Conservation (phyloP, 2,329 filamentous ascomycete genomes). For the Ciborinia camelliae region DNA sequence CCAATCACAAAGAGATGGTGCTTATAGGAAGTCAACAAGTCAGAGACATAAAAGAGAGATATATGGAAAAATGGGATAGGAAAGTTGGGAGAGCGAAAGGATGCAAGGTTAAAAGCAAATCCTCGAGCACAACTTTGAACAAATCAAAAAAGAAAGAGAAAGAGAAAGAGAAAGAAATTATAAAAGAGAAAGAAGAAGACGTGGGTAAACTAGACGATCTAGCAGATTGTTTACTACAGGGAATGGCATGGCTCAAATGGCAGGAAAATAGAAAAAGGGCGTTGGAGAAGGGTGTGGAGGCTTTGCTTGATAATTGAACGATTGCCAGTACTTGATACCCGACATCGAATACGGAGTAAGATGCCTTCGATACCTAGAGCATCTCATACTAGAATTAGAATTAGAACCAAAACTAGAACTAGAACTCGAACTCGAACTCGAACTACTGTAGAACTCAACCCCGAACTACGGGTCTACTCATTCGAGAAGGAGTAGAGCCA, state of each 20-base stretch:
- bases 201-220: slow-evolving; percentile 73
- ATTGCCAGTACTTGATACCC: neutral
- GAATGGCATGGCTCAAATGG: slow-evolving; percentile 74
- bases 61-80: slow-evolving; percentile 38
- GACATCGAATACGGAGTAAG: too few relatives aligned
- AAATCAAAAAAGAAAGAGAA: neutral
- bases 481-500: too few relatives aligned
- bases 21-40: slow-evolving; percentile 38
- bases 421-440: too few relatives aligned
- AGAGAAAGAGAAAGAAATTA: slow-evolving; percentile 19
- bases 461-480: too few relatives aligned
- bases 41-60: slow-evolving; percentile 38
- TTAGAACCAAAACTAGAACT: too few relatives aligned
- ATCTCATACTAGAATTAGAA: too few relatives aligned
- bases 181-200: slow-evolving; percentile 31
- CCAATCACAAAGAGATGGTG: slow-evolving; percentile 32
- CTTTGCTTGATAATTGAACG: slow-evolving; percentile 28
- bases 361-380: neutral
- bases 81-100: slow-evolving; percentile 32
- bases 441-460: too few relatives aligned
- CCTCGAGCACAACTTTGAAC: neutral
- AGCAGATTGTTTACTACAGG: slow-evolving; percentile 76
- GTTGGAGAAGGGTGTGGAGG: slow-evolving; percentile 36
- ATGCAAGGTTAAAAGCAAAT: slow-evolving; percentile 25
- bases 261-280: slow-evolving; percentile 53